A percentile compares a stretch with the other conserved stretches of the same genome.
phyloP scores from a whole-genome alignment of 371 early-diverging fungal species.

The Syncephalastrum monosporum region DNA sequence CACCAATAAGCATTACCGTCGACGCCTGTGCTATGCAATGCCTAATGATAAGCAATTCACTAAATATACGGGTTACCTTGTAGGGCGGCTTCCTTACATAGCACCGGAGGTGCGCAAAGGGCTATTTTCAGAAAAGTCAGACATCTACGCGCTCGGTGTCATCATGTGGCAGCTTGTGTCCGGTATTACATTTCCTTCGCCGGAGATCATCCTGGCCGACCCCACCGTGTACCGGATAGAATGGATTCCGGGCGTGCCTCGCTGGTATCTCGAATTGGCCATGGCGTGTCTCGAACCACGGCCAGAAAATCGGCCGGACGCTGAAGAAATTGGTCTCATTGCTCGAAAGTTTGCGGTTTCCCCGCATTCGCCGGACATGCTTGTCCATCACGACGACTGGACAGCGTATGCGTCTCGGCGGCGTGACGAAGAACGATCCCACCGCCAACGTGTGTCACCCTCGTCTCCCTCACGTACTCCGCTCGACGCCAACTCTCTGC shows the following conservation, averaged over 20 bases:
- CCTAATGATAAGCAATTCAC: no score
- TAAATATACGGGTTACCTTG: not conserved
- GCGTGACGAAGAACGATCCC: conserved; percentile 8
- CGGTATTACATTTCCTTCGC: conserved; percentile 30
- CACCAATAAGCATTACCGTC: no score
- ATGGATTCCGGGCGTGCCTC: conserved; percentile 30
- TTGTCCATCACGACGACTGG: conserved; percentile 19
- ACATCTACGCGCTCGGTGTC: conserved; percentile 51
- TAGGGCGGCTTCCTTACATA: conserved; percentile 48
- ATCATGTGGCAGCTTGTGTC: conserved; percentile 55
- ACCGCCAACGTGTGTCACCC: conserved; percentile 11
- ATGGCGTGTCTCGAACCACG: conserved; percentile 34
- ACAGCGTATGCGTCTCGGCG: conserved; percentile 15
- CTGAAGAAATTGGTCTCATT: conserved; percentile 31
- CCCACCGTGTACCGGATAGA: conserved; percentile 25
- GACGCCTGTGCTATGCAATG: no score
- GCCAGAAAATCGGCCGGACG: conserved; percentile 28
- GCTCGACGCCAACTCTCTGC: not conserved
- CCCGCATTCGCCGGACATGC: conserved; percentile 11
- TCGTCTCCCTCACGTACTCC: not conserved
- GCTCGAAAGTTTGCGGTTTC: conserved; percentile 21
- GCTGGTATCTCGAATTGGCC: conserved; percentile 30
- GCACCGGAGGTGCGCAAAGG: conserved; percentile 52
- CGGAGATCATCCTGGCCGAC: conserved; percentile 24
- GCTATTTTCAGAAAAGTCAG: conserved; percentile 46